These are phyloP conservation scores for Diutina rugosa DNA, from an alignment of 1,139 yeast genomes.

Conservation along the genomic window DNA sequence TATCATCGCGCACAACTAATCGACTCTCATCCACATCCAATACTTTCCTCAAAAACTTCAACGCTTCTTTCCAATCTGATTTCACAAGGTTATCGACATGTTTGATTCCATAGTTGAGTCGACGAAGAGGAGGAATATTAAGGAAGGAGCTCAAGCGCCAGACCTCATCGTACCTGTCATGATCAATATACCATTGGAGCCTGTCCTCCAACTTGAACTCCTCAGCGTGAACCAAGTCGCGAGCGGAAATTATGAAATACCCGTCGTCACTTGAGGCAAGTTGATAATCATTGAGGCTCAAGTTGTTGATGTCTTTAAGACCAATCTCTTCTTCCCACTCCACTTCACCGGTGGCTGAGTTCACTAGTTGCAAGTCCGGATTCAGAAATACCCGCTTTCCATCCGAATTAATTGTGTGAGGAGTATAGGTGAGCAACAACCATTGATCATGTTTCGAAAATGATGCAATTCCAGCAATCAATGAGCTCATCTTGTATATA, in stretches of 20 bases:
- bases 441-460: slow-evolving; percentile 50
- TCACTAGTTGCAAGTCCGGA: slow-evolving; percentile 67
- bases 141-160: slow-evolving; percentile 64
- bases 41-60: slow-evolving; percentile 31
- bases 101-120: slow-evolving; percentile 49
- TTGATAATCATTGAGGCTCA: slow-evolving; percentile 75
- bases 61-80: slow-evolving; percentile 42
- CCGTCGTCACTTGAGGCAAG: slow-evolving; percentile 32
- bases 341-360: slow-evolving; percentile 56
- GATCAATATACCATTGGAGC: slow-evolving; percentile 57
- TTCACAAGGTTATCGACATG: slow-evolving; percentile 47
- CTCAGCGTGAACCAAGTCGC: slow-evolving; percentile 68
- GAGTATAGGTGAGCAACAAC: slow-evolving; percentile 44
- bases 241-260: slow-evolving; percentile 66
- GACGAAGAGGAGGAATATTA: slow-evolving; percentile 26
- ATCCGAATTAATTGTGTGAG: slow-evolving; percentile 19
- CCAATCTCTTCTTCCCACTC: slow-evolving; percentile 77
- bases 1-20: slow-evolving; percentile 16
- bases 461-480: slow-evolving; percentile 69
- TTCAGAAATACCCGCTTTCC: slow-evolving; percentile 18
- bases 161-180: slow-evolving; percentile 45
- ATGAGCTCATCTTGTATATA: slow-evolving; percentile 39
- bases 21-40: slow-evolving; percentile 18
- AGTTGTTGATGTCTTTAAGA: slow-evolving; percentile 39
- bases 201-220: slow-evolving; percentile 59